Evolutionary conservation across 176 grass and related monocot genomes (phyloP).

Genomic region (Ensete glaucum): DNA sequence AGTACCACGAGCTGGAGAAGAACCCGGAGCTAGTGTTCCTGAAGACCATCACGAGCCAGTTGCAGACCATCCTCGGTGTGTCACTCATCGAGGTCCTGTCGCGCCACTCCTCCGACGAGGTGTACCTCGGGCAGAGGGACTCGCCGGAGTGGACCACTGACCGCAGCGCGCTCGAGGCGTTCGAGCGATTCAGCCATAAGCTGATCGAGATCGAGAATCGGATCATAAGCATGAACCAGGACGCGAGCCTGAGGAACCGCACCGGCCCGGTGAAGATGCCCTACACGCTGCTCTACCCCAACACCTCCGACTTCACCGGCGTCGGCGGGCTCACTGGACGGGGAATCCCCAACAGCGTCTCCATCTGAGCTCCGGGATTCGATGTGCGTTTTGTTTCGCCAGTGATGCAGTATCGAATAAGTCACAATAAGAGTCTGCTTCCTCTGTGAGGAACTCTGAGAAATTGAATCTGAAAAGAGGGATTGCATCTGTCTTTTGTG

Average conservation of each 20-base stretch:
- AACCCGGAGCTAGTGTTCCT: constrained; percentile 7
- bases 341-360: constrained; percentile 17
- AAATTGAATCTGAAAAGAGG: no score
- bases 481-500: no score
- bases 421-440: no score
- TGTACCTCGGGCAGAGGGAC: constrained; percentile 7
- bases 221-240: not conserved
- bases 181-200: not conserved
- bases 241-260: not conserved
- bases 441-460: no score
- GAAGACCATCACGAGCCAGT: not conserved
- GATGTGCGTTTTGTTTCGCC: no score
- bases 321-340: not conserved
- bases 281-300: constrained; percentile 3
- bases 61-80: constrained; percentile 5
- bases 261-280: not conserved
- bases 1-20: constrained; percentile 9
- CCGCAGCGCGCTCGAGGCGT: not conserved
- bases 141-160: constrained; percentile 7
- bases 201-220: not conserved
- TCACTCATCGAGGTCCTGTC: constrained; percentile 5
- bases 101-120: constrained; percentile 11
- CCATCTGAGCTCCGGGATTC: not conserved
- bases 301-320: not conserved
- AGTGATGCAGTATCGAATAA: no score